Conservation (phyloP, 2,329 filamentous ascomycete species). For the Penicillium thymicola region DNA sequence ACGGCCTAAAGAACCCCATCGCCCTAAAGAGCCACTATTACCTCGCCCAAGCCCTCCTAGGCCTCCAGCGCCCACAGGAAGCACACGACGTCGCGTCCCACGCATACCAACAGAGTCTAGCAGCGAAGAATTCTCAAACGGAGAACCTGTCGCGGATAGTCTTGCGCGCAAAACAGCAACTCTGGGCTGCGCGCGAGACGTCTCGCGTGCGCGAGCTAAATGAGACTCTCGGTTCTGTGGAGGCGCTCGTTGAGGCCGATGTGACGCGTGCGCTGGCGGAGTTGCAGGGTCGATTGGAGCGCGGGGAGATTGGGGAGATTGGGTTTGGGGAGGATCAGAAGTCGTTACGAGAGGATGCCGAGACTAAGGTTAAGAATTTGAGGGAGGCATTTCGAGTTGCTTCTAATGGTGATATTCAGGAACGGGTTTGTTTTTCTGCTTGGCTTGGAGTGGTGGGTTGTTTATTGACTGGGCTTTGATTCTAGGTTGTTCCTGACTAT, state of each 20-base stretch:
- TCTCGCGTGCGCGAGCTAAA: conserved; percentile 46
- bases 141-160: conserved; percentile 70
- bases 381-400: conserved; percentile 44
- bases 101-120: conserved; percentile 69
- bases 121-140: conserved; percentile 63
- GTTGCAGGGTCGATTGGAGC: conserved; percentile 35
- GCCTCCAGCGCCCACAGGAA: conserved; percentile 66
- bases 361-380: conserved; percentile 47
- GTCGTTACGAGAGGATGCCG: conserved; percentile 51
- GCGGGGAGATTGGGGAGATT: conserved; percentile 51
- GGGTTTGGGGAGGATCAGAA: conserved; percentile 68
- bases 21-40: conserved; percentile 83
- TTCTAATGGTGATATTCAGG: conserved; percentile 40
- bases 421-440: conserved; percentile 37
- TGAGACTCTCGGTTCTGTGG: conserved; percentile 40
- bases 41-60: conserved; percentile 78
- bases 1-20: conserved; percentile 46
- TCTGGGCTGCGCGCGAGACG: conserved; percentile 73
- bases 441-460: not conserved
- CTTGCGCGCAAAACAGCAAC: conserved; percentile 75
- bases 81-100: conserved; percentile 66
- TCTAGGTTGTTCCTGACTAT: conserved; percentile 47
- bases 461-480: conserved; percentile 6
- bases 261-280: conserved; percentile 36
- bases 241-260: conserved; percentile 41